Evolutionary conservation across 768 basidiomycete species (phyloP).

Genomic region (Xerocomellus dryophilus): DNA sequence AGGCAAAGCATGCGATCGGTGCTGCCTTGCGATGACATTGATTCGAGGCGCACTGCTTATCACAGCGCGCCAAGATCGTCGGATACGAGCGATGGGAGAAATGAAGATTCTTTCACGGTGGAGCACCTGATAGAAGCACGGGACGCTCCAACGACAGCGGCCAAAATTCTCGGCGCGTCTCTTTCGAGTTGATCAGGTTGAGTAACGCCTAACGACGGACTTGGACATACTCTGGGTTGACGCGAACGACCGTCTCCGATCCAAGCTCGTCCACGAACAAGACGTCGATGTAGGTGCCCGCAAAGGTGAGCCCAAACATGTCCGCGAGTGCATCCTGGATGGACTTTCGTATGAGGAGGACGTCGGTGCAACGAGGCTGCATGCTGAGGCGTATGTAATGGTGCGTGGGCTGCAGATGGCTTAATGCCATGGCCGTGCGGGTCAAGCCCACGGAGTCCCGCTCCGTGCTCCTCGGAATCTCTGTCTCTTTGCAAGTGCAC

Average conservation of each 20-base stretch:
- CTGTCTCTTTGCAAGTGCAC: not conserved
- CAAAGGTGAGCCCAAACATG: conserved; percentile 51
- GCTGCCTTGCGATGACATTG: not conserved
- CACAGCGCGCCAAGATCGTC: conserved; percentile 6
- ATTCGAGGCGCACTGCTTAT: conserved; percentile 9
- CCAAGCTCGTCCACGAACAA: conserved; percentile 43
- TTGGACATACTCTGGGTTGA: conserved; percentile 17
- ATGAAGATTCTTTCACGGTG: conserved; percentile 26
- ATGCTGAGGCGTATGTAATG: conserved; percentile 25
- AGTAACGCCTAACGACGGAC: not conserved
- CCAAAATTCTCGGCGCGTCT: conserved; percentile 24
- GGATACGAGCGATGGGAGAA: conserved; percentile 31
- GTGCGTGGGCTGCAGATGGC: conserved; percentile 21
- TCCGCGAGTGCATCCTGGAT: conserved; percentile 55
- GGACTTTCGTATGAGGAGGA: conserved; percentile 47
- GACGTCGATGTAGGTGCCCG: conserved; percentile 56
- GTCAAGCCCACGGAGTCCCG: not conserved
- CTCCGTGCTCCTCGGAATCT: not conserved
- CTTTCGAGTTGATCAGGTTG: conserved; percentile 7
- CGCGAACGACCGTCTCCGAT: conserved; percentile 24
- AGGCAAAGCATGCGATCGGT: not conserved
- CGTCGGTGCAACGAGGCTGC: conserved; percentile 34
- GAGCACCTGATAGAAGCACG: conserved; percentile 25
- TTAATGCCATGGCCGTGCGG: conserved; percentile 10
- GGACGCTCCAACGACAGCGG: conserved; percentile 24